phyloP scores from a whole-genome alignment of 2,329 filamentous ascomycete genomes.

The Fusarium palustre region DNA sequence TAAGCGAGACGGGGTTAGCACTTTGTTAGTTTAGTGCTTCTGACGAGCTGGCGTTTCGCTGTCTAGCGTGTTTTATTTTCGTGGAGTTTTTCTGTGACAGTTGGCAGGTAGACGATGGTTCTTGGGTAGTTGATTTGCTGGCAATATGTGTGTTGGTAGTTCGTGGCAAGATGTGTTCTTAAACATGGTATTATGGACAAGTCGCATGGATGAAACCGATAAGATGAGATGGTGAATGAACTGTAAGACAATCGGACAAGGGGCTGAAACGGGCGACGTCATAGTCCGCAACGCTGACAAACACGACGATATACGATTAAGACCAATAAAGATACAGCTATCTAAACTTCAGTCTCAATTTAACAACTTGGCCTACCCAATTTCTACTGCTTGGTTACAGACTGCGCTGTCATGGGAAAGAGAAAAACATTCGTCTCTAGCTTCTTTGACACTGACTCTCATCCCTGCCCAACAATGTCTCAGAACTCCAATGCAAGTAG shows the following conservation, averaged over 20 bases:
- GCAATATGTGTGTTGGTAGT: neutral
- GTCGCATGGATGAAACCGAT: neutral
- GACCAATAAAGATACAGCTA: neutral
- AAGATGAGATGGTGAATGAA: neutral
- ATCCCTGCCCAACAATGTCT: neutral
- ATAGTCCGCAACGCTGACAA: neutral
- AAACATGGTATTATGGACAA: neutral
- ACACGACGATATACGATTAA: neutral
- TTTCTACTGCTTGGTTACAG: neutral
- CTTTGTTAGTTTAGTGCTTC: too few relatives aligned
- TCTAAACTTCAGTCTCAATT: neutral
- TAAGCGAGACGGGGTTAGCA: constrained; percentile 1
- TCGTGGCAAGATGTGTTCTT: neutral
- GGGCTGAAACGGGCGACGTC: neutral
- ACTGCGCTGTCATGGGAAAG: neutral
- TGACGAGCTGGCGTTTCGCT: neutral
- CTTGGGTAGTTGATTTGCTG: neutral
- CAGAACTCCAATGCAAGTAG: neutral
- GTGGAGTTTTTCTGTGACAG: neutral
- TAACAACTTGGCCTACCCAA: rapidly evolving
- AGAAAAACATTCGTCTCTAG: neutral
- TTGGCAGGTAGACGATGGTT: neutral
- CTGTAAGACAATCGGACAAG: neutral
- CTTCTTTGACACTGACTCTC: neutral
- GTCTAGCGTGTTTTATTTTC: neutral